Evolutionary conservation across 2,329 filamentous ascomycete genomes (phyloP).

Genomic region (Microsporum ferrugineum): DNA sequence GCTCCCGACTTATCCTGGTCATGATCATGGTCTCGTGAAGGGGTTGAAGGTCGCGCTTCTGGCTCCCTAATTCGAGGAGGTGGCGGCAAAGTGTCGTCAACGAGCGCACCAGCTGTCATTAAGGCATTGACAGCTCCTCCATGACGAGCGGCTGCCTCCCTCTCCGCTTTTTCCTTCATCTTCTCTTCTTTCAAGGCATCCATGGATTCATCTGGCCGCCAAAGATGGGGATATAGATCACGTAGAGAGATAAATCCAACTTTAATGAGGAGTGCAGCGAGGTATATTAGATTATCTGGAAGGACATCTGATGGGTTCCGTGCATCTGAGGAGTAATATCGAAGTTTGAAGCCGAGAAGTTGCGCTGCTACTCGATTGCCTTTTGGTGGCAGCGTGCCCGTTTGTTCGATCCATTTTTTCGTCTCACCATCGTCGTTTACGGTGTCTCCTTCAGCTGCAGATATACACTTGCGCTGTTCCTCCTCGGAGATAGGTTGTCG

Average conservation of each 20-base stretch:
- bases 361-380: slow-evolving; percentile 91
- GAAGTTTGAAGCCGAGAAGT: slow-evolving; percentile 89
- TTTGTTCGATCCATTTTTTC: slow-evolving; percentile 65
- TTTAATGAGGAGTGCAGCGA: slow-evolving; percentile 87
- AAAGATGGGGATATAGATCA: slow-evolving; percentile 86
- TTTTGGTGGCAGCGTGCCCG: slow-evolving; percentile 66
- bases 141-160: slow-evolving; percentile 58
- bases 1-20: slow-evolving; percentile 35
- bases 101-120: slow-evolving; percentile 71
- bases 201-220: slow-evolving; percentile 77
- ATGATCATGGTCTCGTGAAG: slow-evolving; percentile 46
- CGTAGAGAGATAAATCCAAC: slow-evolving; percentile 88
- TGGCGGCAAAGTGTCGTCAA: slow-evolving; percentile 60
- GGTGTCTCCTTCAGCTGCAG: slow-evolving; percentile 26
- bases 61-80: slow-evolving; percentile 43
- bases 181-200: slow-evolving; percentile 57
- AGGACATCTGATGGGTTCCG: slow-evolving; percentile 65
- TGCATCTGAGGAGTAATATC: slow-evolving; percentile 77
- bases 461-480: slow-evolving; percentile 41
- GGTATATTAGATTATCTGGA: slow-evolving; percentile 83
- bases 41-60: slow-evolving; percentile 40
- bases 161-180: slow-evolving; percentile 64
- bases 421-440: slow-evolving; percentile 45
- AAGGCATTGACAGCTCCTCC: slow-evolving; percentile 69
- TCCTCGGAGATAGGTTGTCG: slow-evolving; percentile 54